Conservation (phyloP, 257 asterid species). For the Cordia subcordata region DNA sequence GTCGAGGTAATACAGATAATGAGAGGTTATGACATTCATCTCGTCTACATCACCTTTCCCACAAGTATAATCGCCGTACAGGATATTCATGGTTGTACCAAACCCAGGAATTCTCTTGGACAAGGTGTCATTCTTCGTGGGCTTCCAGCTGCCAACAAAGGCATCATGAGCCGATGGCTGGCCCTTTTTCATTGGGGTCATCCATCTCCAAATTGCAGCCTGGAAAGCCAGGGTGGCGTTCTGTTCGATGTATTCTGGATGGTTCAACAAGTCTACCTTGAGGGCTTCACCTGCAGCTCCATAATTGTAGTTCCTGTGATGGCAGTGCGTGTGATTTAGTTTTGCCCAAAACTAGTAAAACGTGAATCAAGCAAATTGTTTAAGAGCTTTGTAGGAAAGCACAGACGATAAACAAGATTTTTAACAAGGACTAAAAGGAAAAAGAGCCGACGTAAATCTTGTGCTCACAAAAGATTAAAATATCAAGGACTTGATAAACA, state of each 20-base stretch:
- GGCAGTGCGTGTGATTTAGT: too few species aligned
- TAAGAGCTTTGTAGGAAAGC: too few species aligned
- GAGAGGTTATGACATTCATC: slow-evolving; percentile 69
- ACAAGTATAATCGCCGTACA: slow-evolving; percentile 66
- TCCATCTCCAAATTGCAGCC: slow-evolving; percentile 80
- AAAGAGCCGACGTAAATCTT: too few species aligned
- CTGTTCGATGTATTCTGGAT: slow-evolving; percentile 88
- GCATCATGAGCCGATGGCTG: slow-evolving; percentile 80
- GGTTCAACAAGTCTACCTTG: slow-evolving; percentile 67
- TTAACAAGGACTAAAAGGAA: too few species aligned
- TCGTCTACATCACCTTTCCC: slow-evolving; percentile 74
- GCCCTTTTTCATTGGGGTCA: slow-evolving; percentile 63
- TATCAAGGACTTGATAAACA: too few species aligned
- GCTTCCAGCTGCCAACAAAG: slow-evolving; percentile 77
- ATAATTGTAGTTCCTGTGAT: slow-evolving; percentile 81
- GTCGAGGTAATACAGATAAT: slow-evolving; percentile 69
- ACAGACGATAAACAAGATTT: too few species aligned
- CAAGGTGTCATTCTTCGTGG: slow-evolving; percentile 77
- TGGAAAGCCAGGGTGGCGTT: slow-evolving; percentile 89
- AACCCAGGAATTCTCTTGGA: slow-evolving; percentile 69
- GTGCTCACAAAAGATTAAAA: too few species aligned
- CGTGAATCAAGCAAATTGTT: too few species aligned
- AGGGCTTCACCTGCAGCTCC: slow-evolving; percentile 58
- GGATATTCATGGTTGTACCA: slow-evolving; percentile 79
- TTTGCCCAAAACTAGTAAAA: too few species aligned